These are phyloP conservation scores for Citrus maxima DNA, from an alignment of 345 rosid species.

Conservation along the genomic window DNA sequence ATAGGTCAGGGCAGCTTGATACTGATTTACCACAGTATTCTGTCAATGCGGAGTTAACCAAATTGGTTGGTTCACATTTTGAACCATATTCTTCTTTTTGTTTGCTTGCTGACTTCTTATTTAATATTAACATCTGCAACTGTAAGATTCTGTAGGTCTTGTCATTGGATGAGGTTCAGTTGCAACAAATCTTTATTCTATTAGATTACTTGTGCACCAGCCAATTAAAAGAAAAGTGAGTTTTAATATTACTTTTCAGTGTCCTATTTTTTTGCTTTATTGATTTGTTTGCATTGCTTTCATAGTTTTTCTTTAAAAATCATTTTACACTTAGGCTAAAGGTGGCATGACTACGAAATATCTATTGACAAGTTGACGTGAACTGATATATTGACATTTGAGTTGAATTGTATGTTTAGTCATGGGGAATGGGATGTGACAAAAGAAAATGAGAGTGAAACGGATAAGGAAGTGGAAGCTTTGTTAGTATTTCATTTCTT, in stretches of 20 bases:
- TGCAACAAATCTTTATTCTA: conserved; percentile 64
- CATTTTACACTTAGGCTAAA: background rate
- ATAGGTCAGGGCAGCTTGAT: conserved; percentile 70
- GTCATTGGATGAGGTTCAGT: conserved; percentile 68
- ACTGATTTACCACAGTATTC: conserved; percentile 75
- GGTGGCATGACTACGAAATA: background rate
- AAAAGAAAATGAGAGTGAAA: background rate
- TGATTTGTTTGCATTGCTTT: background rate
- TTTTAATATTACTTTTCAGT: conserved; percentile 12
- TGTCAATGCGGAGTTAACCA: conserved; percentile 55
- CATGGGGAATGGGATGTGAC: background rate
- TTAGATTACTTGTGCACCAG: conserved; percentile 67
- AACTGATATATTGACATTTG: background rate
- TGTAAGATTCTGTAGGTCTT: conserved; percentile 39
- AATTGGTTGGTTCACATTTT: conserved; percentile 52
- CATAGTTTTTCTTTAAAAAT: background rate
- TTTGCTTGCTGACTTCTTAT: background rate
- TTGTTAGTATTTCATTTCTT: background rate
- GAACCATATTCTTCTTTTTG: background rate
- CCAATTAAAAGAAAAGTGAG: conserved; percentile 80
- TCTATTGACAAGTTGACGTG: background rate
- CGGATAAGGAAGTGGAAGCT: background rate
- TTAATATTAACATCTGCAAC: conserved; percentile 3
- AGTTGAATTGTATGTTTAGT: background rate
- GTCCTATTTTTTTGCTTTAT: background rate